Evolutionary conservation across 2,329 filamentous ascomycete species (phyloP).

Genomic region (Fusarium xylarioides): DNA sequence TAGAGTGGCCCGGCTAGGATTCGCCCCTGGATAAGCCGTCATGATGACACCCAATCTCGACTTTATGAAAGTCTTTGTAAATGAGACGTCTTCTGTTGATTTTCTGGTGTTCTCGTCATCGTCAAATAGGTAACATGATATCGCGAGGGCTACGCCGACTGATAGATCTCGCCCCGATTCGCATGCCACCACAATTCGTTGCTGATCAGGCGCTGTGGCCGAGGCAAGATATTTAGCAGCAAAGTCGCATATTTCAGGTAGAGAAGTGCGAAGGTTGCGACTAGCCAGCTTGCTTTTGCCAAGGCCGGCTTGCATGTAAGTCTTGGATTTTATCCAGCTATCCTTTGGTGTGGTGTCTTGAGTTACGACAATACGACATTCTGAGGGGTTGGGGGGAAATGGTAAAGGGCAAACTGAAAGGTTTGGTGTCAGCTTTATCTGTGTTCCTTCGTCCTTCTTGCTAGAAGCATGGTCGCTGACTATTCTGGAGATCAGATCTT

Average conservation of each 20-base stretch:
- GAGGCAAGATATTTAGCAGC: constrained; percentile 51
- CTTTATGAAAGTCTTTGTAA: constrained; percentile 82
- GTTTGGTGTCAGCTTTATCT: constrained; percentile 47
- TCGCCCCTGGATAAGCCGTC: constrained; percentile 78
- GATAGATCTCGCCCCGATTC: constrained; percentile 82
- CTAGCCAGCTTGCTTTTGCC: constrained; percentile 80
- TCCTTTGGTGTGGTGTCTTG: constrained; percentile 56
- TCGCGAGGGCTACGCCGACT: constrained; percentile 77
- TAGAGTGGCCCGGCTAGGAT: constrained; percentile 84
- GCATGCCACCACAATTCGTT: constrained; percentile 70
- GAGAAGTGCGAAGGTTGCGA: constrained; percentile 78
- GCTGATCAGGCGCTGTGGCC: background rate
- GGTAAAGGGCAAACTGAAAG: constrained; percentile 52
- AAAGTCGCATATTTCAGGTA: constrained; percentile 71
- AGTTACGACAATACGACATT: constrained; percentile 56
- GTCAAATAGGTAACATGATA: constrained; percentile 78
- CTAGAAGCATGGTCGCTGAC: constrained; percentile 45
- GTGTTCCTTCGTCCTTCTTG: constrained; percentile 4
- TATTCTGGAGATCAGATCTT: constrained; percentile 58
- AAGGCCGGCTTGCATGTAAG: constrained; percentile 67
- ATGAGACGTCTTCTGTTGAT: constrained; percentile 39
- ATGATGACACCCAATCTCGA: constrained; percentile 84
- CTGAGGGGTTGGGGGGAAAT: constrained; percentile 22
- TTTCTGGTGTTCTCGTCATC: constrained; percentile 62
- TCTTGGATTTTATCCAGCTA: constrained; percentile 50